Evolutionary conservation across 148 eudicot species (phyloP), one percentile per base, ranked within the genome.

Genomic region (Polygonum maritimum): DNA sequence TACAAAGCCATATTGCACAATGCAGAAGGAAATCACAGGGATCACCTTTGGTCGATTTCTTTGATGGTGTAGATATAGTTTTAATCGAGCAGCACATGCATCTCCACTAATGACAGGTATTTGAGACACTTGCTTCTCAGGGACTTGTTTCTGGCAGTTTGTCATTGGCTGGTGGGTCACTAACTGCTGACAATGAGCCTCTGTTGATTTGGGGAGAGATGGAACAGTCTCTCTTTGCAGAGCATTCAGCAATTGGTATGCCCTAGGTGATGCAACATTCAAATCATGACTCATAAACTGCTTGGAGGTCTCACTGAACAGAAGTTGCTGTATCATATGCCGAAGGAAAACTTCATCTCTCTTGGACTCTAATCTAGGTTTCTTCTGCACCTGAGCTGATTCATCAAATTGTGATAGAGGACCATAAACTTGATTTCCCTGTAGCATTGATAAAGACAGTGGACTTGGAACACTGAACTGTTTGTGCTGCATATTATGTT

Each of bases 21-120:
- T 51, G 22, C 40, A 70, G 5, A 60, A 26, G 13, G 69, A 63
- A 63, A 31, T 7, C 40, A 71, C 48, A 49, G 2, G 52, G 82
- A 87, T 82, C 60, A 88, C 91, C 47, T 58, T 48, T 74, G 91
- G 91, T 49, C 86, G 80, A 5, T 73, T 74, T 44, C 80, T 74
- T 74, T 67, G 80, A 70, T 84, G 67, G 35, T 79, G 31, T 22
- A 82, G 1, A 57, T 75, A 86, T 69, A 71, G 75, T 80, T 75
- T 81, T 47, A 88, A 71, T 51, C 83, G 76, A 16, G 74, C 75
- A 78, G 77, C n/a, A 76, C 82, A 86, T 2, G 80, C 14, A 41
- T 67, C 80, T 49, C 58, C 76, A 41, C 48, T 76, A 67, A 72
- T 19, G 16, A 74, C 76, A 55, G 55, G 77, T 15, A 58, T 39